Evolutionary conservation across 352 stramenopile genomes (phyloP).

Genomic region (Phytopythium montanum): DNA sequence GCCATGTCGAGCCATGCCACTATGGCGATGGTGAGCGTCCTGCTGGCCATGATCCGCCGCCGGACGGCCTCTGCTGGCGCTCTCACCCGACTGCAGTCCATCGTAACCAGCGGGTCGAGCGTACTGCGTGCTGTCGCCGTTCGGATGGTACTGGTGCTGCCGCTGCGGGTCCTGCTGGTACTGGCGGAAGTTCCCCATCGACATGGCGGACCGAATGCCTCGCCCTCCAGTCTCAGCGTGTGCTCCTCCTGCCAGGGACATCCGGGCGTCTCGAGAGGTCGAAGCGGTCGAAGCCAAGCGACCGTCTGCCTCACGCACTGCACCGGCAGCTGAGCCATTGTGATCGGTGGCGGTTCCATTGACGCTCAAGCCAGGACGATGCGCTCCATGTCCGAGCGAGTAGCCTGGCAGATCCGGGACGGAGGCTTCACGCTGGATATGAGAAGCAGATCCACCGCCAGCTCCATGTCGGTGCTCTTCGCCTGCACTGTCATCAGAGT

Average conservation of each 20-base stretch:
- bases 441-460: slow-evolving; percentile 5
- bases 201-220: slow-evolving; percentile 51
- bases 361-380: neutral
- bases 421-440: slow-evolving; percentile 39
- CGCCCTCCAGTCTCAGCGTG: slow-evolving; percentile 9
- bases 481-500: neutral
- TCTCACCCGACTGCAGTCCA: neutral
- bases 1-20: neutral
- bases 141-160: slow-evolving; percentile 2
- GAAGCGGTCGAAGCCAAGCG: neutral
- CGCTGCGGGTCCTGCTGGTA: slow-evolving; percentile 53
- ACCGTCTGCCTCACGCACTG: neutral
- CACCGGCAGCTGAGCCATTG: neutral
- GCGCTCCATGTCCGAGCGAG: slow-evolving; percentile 3
- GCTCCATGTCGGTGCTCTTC: neutral
- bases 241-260: neutral
- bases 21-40: neutral
- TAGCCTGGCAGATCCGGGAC: slow-evolving; percentile 22
- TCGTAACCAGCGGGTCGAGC: slow-evolving; percentile 9
- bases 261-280: neutral
- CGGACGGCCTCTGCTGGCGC: neutral
- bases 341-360: neutral
- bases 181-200: slow-evolving; percentile 72
- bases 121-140: slow-evolving; percentile 3
- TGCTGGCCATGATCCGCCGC: neutral